Conservation (phyloP, 2,329 filamentous ascomycete species). For the Ascosphaera apis region DNA sequence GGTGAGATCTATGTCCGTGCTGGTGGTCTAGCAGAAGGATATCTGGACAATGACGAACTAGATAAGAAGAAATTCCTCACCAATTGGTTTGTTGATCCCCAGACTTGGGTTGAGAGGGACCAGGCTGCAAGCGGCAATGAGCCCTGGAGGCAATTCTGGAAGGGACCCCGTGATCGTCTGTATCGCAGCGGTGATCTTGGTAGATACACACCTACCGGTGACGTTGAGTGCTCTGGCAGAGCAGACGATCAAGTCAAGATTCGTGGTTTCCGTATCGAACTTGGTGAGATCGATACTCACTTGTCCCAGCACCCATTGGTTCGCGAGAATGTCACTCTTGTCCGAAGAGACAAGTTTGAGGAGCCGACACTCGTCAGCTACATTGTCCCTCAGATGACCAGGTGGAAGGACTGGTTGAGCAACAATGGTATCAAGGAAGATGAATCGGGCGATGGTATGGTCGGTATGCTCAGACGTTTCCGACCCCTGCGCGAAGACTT, state of each 20-base stretch:
- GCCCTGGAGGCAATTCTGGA: constrained; percentile 56
- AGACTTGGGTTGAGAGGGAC: constrained; percentile 44
- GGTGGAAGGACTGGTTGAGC: constrained; percentile 48
- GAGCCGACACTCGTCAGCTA: constrained; percentile 77
- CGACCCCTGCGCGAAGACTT: constrained; percentile 28
- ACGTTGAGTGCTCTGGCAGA: constrained; percentile 56
- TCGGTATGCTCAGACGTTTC: constrained; percentile 36
- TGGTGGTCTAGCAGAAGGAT: constrained; percentile 63
- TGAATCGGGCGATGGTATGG: constrained; percentile 26
- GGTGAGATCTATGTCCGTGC: constrained; percentile 71
- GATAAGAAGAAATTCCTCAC: constrained; percentile 55
- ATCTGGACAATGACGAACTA: constrained; percentile 38
- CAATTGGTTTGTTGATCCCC: constrained; percentile 68
- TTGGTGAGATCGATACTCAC: constrained; percentile 77
- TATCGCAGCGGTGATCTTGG: constrained; percentile 81
- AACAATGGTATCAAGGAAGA: constrained; percentile 30
- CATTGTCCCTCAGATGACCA: constrained; percentile 56
- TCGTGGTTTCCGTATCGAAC: constrained; percentile 82
- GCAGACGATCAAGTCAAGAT: constrained; percentile 88
- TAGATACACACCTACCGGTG: constrained; percentile 44
- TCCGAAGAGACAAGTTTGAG: constrained; percentile 63
- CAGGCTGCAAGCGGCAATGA: constrained; percentile 32
- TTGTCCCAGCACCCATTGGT: constrained; percentile 52
- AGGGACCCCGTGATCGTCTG: constrained; percentile 61
- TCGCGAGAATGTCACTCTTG: constrained; percentile 64